Evolutionary conservation across 2,329 filamentous ascomycete species (phyloP), one percentile per base, ranked within the genome.

Genomic region (Cladosporium oxysporum): DNA sequence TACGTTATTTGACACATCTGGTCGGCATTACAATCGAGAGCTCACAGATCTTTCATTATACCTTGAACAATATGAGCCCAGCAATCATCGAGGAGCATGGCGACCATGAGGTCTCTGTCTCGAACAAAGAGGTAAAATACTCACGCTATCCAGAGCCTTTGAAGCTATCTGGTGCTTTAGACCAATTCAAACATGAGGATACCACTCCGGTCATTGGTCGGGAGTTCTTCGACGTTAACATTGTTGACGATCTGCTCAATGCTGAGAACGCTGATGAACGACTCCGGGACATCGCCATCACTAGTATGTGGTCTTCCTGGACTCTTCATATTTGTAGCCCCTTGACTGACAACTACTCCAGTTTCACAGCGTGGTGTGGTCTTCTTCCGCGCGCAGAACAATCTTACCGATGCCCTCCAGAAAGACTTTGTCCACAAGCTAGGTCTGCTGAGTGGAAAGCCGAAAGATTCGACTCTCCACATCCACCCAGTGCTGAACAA

Each of bases 251-350:
- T 47, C 83, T 85, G 70, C 79, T 91, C 6, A 79, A 86, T 31
- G 85, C 86, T 0, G 80, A 84, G 0, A 88, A 90, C 72, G 81
- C 86, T 0, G 88, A 91, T 62, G 84, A 87, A 53, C 78, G 90
- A 23, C 74, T 91, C 28, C 83, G 86, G 0, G 89, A 91, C 70
- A 79, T 92, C 0, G 89, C 88, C 3, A 73, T 78, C 33, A 74
- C 75, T 14, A 76, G 76, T 76, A 70, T 16, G 28, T 16, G 12
- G 7, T n/a, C 16, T 12, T 10, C n/a, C 41, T 21, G n/a, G 12
- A 47, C 2, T 10, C 41, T 11, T 1, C 12, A 14, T 5, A 5
- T 11, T 47, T 23, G 12, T 12, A 3, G 21, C 3, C n/a, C n/a
- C 8, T 21, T 16, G 49, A 23, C 66, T 69, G 47, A 61, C 57